Evolutionary conservation across 2,329 filamentous ascomycete genomes (phyloP).

Genomic region (Fusarium sp.): DNA sequence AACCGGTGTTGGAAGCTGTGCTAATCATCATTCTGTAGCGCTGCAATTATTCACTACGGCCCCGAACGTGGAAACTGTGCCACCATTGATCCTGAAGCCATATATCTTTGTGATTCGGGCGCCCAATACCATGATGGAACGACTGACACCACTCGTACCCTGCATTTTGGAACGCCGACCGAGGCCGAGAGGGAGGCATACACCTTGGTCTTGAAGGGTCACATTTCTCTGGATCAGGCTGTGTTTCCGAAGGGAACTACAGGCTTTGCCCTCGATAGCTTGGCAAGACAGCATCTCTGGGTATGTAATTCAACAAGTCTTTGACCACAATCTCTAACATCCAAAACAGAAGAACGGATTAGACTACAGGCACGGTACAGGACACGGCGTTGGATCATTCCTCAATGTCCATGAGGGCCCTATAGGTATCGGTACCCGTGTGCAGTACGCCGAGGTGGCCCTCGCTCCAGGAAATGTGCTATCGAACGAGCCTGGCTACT

Average conservation of each 20-base stretch:
- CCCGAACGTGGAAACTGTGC: conserved; percentile 85
- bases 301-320: conserved; percentile 54
- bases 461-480: conserved; percentile 93
- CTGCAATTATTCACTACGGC: conserved; percentile 95
- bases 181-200: conserved; percentile 88
- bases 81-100: conserved; percentile 80
- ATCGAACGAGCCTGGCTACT: conserved; percentile 96
- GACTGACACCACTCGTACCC: conserved; percentile 91
- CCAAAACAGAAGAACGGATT: conserved; percentile 67
- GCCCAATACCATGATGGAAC: conserved; percentile 97
- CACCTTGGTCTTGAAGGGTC: conserved; percentile 92
- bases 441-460: conserved; percentile 90
- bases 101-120: conserved; percentile 97
- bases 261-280: conserved; percentile 86
- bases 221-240: conserved; percentile 86
- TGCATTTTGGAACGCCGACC: conserved; percentile 89
- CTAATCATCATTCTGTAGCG: conserved; percentile 61
- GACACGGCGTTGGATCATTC: conserved; percentile 93
- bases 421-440: conserved; percentile 91
- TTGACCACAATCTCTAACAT: conserved; percentile 28
- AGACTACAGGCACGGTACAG: conserved; percentile 95
- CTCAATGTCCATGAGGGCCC: conserved; percentile 98
- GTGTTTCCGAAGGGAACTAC: conserved; percentile 95
- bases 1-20: not conserved
- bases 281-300: conserved; percentile 94